Evolutionary conservation across 306 rosid genomes (phyloP).

Genomic region (Myrica gale): DNA sequence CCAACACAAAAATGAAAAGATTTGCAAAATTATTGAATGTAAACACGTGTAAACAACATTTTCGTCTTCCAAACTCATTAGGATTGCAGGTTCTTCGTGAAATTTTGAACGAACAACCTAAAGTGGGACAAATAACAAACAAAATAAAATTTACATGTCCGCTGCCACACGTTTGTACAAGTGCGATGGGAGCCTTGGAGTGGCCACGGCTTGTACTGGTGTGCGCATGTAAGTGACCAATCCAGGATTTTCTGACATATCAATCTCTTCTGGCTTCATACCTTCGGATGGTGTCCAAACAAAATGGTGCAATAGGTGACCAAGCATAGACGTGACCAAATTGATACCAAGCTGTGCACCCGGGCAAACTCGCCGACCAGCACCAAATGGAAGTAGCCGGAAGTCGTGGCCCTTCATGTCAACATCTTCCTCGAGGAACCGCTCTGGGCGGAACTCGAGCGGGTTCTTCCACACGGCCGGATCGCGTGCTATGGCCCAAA

Average conservation of each 20-base stretch:
- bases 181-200: constrained; percentile 42
- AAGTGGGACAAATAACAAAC: background rate
- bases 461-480: constrained; percentile 33
- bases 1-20: background rate
- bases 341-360: constrained; percentile 54
- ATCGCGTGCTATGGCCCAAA: constrained; percentile 57
- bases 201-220: constrained; percentile 40
- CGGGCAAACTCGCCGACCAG: constrained; percentile 50
- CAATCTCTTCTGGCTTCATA: constrained; percentile 42
- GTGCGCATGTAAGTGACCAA: constrained; percentile 51
- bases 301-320: constrained; percentile 54
- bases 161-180: constrained; percentile 32
- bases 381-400: constrained; percentile 51
- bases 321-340: constrained; percentile 52
- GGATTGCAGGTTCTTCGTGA: background rate
- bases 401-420: constrained; percentile 60
- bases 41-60: background rate
- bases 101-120: background rate
- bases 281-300: constrained; percentile 39
- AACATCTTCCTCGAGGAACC: constrained; percentile 53
- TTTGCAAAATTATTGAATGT: background rate
- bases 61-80: background rate
- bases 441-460: constrained; percentile 40
- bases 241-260: constrained; percentile 46
- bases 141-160: constrained; percentile 28